phyloP scores from a whole-genome alignment of 2,329 filamentous ascomycete genomes.

The Colletotrichum horii region DNA sequence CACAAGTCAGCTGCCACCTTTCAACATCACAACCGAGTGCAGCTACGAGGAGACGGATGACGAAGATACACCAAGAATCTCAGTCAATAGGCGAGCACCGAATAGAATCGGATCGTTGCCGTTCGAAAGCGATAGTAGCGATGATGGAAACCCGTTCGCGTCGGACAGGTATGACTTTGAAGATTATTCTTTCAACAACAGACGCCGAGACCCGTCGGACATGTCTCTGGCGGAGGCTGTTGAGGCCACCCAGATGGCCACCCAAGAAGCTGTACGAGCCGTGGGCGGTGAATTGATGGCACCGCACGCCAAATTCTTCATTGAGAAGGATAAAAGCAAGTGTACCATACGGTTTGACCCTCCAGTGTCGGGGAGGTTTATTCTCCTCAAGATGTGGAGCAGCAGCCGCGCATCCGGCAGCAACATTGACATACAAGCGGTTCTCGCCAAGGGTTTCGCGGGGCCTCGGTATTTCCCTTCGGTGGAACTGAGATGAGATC shows the following conservation, averaged over 20 bases:
- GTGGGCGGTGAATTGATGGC: conserved; percentile 67
- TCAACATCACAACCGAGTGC: conserved; percentile 63
- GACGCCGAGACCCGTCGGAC: conserved; percentile 24
- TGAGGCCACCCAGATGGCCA: conserved; percentile 57
- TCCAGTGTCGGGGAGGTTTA: conserved; percentile 79
- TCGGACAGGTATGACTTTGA: conserved; percentile 39
- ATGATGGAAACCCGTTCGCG: conserved; percentile 32
- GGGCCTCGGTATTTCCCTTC: conserved; percentile 85
- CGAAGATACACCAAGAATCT: conserved; percentile 20
- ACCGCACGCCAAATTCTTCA: conserved; percentile 83
- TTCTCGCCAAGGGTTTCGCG: conserved; percentile 83
- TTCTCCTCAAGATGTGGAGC: conserved; percentile 91
- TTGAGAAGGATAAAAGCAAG: conserved; percentile 80
- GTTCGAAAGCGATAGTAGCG: conserved; percentile 56
- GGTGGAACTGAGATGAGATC: conserved; percentile 59
- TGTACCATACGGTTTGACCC: conserved; percentile 88
- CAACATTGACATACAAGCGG: conserved; percentile 90
- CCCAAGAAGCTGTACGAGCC: conserved; percentile 61
- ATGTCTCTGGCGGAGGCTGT: conserved; percentile 42
- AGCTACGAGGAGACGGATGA: conserved; percentile 63
- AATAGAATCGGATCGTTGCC: conserved; percentile 60
- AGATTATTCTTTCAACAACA: conserved; percentile 25
- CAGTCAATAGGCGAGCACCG: conserved; percentile 43
- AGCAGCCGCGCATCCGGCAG: conserved; percentile 66
- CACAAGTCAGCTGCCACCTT: conserved; percentile 49